phyloP scores from a whole-genome alignment of 2,329 filamentous ascomycete species.

The Aspergillus alliaceus region DNA sequence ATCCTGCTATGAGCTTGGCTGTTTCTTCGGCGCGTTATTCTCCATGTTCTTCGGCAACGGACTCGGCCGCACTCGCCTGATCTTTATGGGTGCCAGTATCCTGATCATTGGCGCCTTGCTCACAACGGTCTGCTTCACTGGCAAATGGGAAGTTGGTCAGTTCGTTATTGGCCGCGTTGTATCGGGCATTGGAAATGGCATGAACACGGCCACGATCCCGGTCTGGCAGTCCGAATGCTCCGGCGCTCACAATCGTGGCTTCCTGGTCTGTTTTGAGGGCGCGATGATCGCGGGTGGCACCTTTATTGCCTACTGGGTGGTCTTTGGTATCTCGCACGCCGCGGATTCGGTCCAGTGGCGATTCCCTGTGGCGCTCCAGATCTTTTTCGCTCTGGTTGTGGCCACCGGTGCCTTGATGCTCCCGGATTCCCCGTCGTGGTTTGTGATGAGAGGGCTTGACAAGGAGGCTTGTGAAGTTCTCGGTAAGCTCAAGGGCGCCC shows the following conservation, averaged over 20 bases:
- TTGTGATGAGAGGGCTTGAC: constrained; percentile 52
- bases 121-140: constrained; percentile 21
- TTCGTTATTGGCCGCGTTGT: constrained; percentile 41
- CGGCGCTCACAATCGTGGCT: constrained; percentile 32
- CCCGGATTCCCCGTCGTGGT: constrained; percentile 56
- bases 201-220: constrained; percentile 42
- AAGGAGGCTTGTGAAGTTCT: constrained; percentile 49
- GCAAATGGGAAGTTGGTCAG: constrained; percentile 35
- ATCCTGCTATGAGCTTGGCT: constrained; percentile 54
- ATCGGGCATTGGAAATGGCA: constrained; percentile 39
- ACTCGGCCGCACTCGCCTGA: constrained; percentile 41
- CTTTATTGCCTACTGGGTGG: constrained; percentile 36
- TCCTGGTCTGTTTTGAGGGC: constrained; percentile 36
- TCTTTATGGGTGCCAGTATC: constrained; percentile 56
- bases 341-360: constrained; percentile 40
- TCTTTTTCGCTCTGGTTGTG: constrained; percentile 40
- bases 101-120: constrained; percentile 35
- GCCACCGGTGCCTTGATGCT: constrained; percentile 30
- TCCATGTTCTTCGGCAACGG: constrained; percentile 28
- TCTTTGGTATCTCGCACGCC: constrained; percentile 35
- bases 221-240: constrained; percentile 42
- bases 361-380: constrained; percentile 49
- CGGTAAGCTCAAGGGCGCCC: constrained; percentile 32
- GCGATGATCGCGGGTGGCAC: constrained; percentile 34
- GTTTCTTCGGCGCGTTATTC: constrained; percentile 35